Evolutionary conservation across 257 asterid species (phyloP), one percentile per base, ranked within the genome.

Genomic region (Catharanthus roseus): DNA sequence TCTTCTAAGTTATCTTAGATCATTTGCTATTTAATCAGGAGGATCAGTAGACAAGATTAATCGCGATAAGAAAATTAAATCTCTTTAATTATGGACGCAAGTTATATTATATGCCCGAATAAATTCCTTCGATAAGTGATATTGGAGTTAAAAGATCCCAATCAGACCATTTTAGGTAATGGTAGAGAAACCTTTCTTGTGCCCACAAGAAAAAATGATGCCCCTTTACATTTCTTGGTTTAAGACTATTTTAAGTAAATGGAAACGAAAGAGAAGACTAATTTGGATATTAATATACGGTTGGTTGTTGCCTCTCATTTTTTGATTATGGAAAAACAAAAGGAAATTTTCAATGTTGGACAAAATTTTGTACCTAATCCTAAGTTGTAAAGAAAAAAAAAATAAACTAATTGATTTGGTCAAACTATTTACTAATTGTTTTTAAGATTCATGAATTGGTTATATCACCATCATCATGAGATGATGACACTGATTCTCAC

Each of bases 401-500:
- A 34, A 55, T 23, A 24, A 55, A 1, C 18, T 0, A 23, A 16
- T 34, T 34, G 29, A 34, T 18, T 62, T 62, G 41, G 67, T 34
- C 45, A 62, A 62, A 33, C 21, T 47, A 34, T 61, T 61, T 33
- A 18, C 15, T 61, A 50, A 18, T 18, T 1, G 29, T 60, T 21
- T 31, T 60, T 31, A 3, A 29, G 65, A 31, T 33, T 61, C 66
- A 33, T 33, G 44, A 33, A 61, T 61, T 34, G 28, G 28, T 61
- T 61, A 23, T 21, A 39, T 39, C 53, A 4, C 51, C 31, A 45
- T 66, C 31, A 45, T 66, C 41, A 42, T 47, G 15, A 49, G 49
- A 50, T 50, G 34, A 51, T 31, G 49, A 68, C 71, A 28, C 29
- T 19, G 72, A 47, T 29, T 67, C 72, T 10, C 60, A 24, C 72